Conservation (phyloP, 495 filamentous ascomycete genomes). For the Aspergillus panamensis region DNA sequence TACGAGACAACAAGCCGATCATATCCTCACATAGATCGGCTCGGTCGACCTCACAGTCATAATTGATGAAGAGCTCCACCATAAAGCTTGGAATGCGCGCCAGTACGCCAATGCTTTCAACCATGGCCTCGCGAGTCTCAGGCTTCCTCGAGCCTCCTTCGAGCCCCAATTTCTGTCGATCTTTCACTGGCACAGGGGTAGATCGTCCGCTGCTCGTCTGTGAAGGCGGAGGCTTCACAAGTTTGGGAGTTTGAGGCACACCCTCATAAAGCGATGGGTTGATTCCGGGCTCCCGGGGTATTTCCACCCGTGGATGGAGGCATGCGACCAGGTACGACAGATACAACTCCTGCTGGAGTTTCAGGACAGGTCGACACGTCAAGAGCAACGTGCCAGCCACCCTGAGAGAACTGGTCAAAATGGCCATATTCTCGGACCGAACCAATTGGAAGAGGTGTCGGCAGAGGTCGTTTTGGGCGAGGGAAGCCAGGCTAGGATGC, state of each 20-base stretch:
- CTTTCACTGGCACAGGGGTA: slow-evolving; percentile 90
- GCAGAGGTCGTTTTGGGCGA: slow-evolving; percentile 92
- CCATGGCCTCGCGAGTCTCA: slow-evolving; percentile 96
- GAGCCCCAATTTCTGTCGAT: slow-evolving; percentile 87
- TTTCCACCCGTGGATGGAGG: slow-evolving; percentile 86
- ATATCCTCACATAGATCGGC: slow-evolving; percentile 93
- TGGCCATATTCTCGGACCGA: slow-evolving; percentile 89
- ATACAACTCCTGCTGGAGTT: slow-evolving; percentile 96
- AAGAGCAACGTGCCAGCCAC: slow-evolving; percentile 88
- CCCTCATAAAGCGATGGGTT: slow-evolving; percentile 90
- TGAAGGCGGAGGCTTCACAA: slow-evolving; percentile 77
- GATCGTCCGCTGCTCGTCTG: slow-evolving; percentile 76
- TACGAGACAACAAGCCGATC: slow-evolving; percentile 85
- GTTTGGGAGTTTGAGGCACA: slow-evolving; percentile 83
- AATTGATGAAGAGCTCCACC: slow-evolving; percentile 95
- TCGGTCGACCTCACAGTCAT: slow-evolving; percentile 93
- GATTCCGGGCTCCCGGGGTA: slow-evolving; percentile 85
- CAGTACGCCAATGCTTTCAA: slow-evolving; percentile 89
- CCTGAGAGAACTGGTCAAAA: slow-evolving; percentile 85
- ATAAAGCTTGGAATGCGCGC: slow-evolving; percentile 90
- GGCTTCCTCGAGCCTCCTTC: slow-evolving; percentile 90
- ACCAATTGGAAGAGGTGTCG: slow-evolving; percentile 95
- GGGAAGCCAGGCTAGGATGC: slow-evolving; percentile 80
- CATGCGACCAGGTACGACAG: slow-evolving; percentile 92
- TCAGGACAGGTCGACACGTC: slow-evolving; percentile 87